phyloP scores from a whole-genome alignment of 768 basidiomycete species.

The Chalciporus piperatus region DNA sequence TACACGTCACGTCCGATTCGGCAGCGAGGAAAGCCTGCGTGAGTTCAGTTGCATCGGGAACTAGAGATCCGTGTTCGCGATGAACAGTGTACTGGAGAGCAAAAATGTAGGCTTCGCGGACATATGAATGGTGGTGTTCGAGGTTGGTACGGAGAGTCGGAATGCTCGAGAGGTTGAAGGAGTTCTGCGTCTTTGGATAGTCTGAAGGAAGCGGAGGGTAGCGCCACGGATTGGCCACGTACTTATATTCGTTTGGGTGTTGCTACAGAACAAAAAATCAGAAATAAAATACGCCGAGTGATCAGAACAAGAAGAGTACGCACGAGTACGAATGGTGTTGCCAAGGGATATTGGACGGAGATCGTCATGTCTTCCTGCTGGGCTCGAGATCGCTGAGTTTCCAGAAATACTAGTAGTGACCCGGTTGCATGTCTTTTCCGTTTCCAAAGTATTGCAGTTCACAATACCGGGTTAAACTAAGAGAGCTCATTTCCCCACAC shows the following conservation, averaged over 20 bases:
- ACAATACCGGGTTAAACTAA: too few relatives aligned
- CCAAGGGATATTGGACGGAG: too few relatives aligned
- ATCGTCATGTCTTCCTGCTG: too few relatives aligned
- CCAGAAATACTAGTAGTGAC: too few relatives aligned
- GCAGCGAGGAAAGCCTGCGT: conserved; percentile 95
- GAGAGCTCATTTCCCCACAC: too few relatives aligned
- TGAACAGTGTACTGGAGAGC: conserved; percentile 94
- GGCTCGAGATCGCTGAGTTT: too few relatives aligned
- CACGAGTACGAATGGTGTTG: conserved; percentile 94
- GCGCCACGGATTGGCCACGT: conserved; percentile 97
- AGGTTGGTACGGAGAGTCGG: conserved; percentile 92
- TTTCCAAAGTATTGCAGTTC: too few relatives aligned
- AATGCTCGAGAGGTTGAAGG: conserved; percentile 90
- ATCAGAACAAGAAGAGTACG: conserved; percentile 27
- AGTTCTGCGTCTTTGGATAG: conserved; percentile 92
- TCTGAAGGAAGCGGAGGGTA: conserved; percentile 92
- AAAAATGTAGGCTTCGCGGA: conserved; percentile 97
- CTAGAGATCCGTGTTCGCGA: conserved; percentile 89
- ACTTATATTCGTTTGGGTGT: conserved; percentile 99
- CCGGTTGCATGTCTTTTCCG: too few relatives aligned
- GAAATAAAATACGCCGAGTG: neutral
- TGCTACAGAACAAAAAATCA: conserved; percentile 50
- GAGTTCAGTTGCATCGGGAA: conserved; percentile 94
- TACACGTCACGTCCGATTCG: conserved; percentile 94
- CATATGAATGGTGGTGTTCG: conserved; percentile 96